phyloP scores from a whole-genome alignment of 805 yeast genomes.

The Teunomyces atbi region DNA sequence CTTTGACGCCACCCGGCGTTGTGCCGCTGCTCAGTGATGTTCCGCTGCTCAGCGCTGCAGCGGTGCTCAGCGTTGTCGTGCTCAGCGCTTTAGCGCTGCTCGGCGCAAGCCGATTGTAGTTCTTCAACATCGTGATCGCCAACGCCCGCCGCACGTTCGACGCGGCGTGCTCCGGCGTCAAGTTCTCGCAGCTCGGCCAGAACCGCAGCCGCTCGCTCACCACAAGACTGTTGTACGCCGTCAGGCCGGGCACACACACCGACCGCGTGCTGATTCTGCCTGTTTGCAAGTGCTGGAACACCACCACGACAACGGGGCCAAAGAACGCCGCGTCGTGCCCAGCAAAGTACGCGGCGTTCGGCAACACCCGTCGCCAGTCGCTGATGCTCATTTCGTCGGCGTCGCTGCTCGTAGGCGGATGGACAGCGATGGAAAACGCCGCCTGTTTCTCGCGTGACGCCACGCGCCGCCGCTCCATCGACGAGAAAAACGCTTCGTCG shows the following conservation, averaged over 20 bases:
- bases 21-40: too few species aligned
- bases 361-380: neutral
- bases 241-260: slow-evolving; percentile 65
- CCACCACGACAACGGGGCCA: slow-evolving; percentile 46
- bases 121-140: slow-evolving; percentile 70
- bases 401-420: neutral
- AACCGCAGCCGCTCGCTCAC: slow-evolving; percentile 61
- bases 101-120: slow-evolving; percentile 51
- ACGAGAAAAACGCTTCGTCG: slow-evolving; percentile 20
- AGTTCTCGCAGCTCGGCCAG: slow-evolving; percentile 75
- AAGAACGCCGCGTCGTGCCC: slow-evolving; percentile 49
- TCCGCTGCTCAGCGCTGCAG: too few species aligned
- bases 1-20: slow-evolving; percentile 21
- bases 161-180: slow-evolving; percentile 45
- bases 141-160: slow-evolving; percentile 70
- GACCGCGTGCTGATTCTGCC: slow-evolving; percentile 52
- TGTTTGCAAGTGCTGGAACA: slow-evolving; percentile 48
- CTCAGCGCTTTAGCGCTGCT: too few species aligned
- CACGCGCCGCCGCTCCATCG: neutral
- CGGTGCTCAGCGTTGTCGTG: too few species aligned
- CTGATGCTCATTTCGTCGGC: neutral
- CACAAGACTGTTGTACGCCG: slow-evolving; percentile 57
- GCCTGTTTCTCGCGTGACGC: neutral
- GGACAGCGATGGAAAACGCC: neutral
- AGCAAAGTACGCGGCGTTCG: slow-evolving; percentile 24